These are phyloP conservation scores for Neurospora sp. DNA, from an alignment of 495 filamentous ascomycete species.

Conservation along the genomic window DNA sequence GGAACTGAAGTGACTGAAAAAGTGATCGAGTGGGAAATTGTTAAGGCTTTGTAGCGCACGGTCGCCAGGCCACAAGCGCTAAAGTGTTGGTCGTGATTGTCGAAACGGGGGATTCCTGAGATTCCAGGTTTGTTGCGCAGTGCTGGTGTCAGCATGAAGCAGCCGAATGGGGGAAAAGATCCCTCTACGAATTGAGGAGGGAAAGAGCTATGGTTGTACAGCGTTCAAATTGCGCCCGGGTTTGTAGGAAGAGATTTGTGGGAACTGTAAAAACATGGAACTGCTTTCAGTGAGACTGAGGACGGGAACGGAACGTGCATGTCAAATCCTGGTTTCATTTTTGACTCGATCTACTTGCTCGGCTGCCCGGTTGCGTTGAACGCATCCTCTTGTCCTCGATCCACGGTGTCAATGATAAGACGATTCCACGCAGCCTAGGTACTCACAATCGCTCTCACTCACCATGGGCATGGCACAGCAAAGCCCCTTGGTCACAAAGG, in stretches of 20 bases:
- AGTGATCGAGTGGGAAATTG: background rate
- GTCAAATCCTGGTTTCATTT: background rate
- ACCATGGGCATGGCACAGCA: background rate
- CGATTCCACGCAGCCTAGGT: background rate
- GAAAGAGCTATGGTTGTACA: background rate
- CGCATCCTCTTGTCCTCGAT: background rate
- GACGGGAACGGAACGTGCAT: background rate
- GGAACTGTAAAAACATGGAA: background rate
- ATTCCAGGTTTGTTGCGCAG: background rate
- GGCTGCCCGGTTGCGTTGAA: background rate
- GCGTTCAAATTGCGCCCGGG: background rate
- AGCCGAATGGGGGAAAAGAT: background rate
- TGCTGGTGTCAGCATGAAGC: background rate
- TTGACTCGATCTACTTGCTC: background rate
- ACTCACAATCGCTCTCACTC: background rate
- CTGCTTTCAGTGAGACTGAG: background rate
- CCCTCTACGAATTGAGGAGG: background rate
- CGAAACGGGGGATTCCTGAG: background rate
- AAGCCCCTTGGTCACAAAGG: background rate
- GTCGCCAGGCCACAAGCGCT: background rate
- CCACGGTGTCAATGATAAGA: background rate
- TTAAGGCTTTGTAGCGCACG: background rate
- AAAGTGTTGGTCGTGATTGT: background rate
- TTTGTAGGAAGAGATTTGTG: background rate
- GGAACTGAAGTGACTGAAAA: background rate